Evolutionary conservation across 177 flowering plant genomes (phyloP).

Genomic region (Vitis hybrid): DNA sequence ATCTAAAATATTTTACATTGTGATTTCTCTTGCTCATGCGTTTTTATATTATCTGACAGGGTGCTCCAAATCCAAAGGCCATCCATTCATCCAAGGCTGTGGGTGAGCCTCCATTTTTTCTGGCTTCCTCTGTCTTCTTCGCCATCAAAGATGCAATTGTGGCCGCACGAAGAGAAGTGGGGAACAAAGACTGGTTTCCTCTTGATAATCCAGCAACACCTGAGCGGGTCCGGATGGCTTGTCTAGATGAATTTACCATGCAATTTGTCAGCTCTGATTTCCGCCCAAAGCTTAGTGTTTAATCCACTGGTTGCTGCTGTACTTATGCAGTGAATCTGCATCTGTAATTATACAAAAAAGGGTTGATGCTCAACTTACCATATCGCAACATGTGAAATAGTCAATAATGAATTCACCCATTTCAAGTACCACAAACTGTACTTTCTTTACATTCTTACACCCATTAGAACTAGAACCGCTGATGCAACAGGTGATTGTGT

Average conservation of each 20-base stretch:
- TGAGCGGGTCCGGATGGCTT: conserved; percentile 95
- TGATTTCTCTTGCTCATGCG: background rate
- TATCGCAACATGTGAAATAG: background rate
- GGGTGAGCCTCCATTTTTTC: conserved; percentile 97
- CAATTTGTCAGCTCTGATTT: conserved; percentile 48
- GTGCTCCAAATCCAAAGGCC: conserved; percentile 72
- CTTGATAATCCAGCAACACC: conserved; percentile 97
- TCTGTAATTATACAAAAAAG: background rate
- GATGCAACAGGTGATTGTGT: too few species aligned
- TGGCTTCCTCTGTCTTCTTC: conserved; percentile 86
- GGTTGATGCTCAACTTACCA: background rate
- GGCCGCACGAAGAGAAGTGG: conserved; percentile 82
- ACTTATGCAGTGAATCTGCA: background rate
- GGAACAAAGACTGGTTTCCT: conserved; percentile 83
- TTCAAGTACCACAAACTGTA: background rate
- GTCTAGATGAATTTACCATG: conserved; percentile 66
- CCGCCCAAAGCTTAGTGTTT: conserved; percentile 82
- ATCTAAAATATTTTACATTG: background rate
- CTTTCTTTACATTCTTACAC: background rate
- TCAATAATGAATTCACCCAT: background rate
- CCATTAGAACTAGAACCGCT: background rate
- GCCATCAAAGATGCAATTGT: conserved; percentile 91
- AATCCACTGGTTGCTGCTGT: conserved; percentile 5
- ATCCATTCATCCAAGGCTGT: conserved; percentile 97
- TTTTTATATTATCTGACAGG: conserved; percentile 37